These are phyloP conservation scores for Miscanthus sacchariflorus DNA, from an alignment of 202 grass and related monocot species.

Conservation along the genomic window DNA sequence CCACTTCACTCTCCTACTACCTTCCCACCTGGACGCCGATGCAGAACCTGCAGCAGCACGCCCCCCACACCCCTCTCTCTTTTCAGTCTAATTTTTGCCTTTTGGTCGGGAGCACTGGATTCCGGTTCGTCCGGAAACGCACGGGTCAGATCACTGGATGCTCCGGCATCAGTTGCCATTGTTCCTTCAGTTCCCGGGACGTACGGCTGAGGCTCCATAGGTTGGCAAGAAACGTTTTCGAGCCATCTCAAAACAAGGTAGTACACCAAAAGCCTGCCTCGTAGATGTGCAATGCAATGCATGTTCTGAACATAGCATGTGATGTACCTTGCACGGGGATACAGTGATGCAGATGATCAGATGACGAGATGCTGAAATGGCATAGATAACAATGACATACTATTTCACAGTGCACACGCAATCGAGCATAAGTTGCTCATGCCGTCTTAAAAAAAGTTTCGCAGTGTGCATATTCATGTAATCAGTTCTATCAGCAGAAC, in stretches of 20 bases:
- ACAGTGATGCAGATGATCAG: not conserved
- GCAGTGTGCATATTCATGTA: not conserved
- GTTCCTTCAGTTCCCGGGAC: not conserved
- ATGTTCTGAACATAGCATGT: not conserved
- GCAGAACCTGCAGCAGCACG: conserved; percentile 19
- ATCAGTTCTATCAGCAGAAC: not conserved
- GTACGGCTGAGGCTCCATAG: not conserved
- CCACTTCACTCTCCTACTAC: not conserved
- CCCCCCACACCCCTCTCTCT: not conserved
- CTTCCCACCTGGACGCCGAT: not conserved
- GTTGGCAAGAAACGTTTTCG: not conserved
- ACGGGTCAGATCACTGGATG: conserved; percentile 26
- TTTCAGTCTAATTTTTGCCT: not conserved
- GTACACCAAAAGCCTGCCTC: not conserved
- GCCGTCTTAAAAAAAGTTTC: not conserved
- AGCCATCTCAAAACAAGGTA: not conserved
- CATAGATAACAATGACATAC: not conserved
- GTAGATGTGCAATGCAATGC: not conserved
- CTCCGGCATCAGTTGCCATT: conserved; percentile 1
- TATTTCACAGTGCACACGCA: not conserved
- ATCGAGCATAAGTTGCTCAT: not conserved
- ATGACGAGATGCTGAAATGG: too few relatives aligned
- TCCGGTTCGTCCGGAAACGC: conserved; percentile 11
- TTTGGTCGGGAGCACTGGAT: conserved; percentile 16
- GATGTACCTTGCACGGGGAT: not conserved